Conservation (phyloP, 2,329 filamentous ascomycete genomes). For the Zymoseptoria pseudotritici region DNA sequence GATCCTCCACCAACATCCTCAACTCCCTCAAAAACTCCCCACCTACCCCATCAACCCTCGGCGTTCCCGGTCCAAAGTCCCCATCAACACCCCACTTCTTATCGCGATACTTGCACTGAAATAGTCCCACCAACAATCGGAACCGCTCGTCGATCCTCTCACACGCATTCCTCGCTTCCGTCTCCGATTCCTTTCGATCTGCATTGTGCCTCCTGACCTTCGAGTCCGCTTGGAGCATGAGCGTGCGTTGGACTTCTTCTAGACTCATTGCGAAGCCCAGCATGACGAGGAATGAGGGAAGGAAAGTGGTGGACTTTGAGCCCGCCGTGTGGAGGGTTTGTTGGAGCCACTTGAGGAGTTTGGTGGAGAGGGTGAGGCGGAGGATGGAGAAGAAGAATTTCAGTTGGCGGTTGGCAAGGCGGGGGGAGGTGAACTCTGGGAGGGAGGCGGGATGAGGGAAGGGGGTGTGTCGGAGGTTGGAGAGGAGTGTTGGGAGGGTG, state of each 20-base stretch:
- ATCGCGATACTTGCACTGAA: slow-evolving; percentile 42
- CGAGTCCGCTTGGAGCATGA: slow-evolving; percentile 37
- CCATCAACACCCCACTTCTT: slow-evolving; percentile 32
- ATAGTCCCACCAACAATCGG: slow-evolving; percentile 39
- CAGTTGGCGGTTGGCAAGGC: slow-evolving; percentile 43
- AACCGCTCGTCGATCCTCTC: slow-evolving; percentile 39
- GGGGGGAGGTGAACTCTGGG: slow-evolving; percentile 29
- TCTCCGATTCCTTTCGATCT: slow-evolving; percentile 3
- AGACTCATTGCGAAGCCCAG: slow-evolving; percentile 42
- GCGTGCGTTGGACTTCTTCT: slow-evolving; percentile 41
- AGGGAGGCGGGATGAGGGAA: slow-evolving; percentile 9
- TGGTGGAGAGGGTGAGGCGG: slow-evolving; percentile 35
- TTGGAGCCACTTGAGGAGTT: slow-evolving; percentile 41
- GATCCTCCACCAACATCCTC: slow-evolving; percentile 34
- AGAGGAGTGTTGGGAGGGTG: slow-evolving; percentile 31
- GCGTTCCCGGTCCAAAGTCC: slow-evolving; percentile 33
- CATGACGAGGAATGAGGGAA: slow-evolving; percentile 39
- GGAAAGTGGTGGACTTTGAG: slow-evolving; percentile 40
- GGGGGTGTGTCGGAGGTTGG: slow-evolving; percentile 32
- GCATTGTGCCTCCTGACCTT: slow-evolving; percentile 26
- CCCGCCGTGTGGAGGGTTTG: slow-evolving; percentile 37
- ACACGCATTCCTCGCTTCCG: slow-evolving; percentile 33
- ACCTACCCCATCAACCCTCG: slow-evolving; percentile 29
- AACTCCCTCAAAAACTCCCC: slow-evolving; percentile 34
- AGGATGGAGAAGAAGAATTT: slow-evolving; percentile 44